phyloP scores from a whole-genome alignment of 805 yeast species.

The Candida arabinofermentans region DNA sequence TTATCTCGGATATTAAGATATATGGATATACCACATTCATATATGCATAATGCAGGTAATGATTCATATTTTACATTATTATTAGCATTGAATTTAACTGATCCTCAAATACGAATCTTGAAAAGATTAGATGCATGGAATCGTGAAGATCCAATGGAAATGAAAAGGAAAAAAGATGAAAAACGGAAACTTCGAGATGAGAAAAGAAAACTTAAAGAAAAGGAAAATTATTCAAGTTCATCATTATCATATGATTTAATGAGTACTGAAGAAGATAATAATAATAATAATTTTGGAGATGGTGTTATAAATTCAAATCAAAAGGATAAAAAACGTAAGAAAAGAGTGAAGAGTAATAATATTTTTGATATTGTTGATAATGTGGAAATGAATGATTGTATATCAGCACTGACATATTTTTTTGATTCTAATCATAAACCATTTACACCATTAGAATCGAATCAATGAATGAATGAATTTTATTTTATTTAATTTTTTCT shows the following conservation, averaged over 20 bases:
- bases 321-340: constrained; percentile 1
- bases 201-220: neutral
- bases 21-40: constrained; percentile 51
- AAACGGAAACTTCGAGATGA: neutral
- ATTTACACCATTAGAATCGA: neutral
- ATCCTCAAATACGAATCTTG: constrained; percentile 36
- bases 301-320: neutral
- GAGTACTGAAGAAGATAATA: constrained; percentile 1
- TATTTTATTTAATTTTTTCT: constrained; percentile 31
- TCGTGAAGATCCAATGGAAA: neutral
- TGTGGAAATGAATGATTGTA: neutral
- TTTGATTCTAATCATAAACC: constrained; percentile 6
- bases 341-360: neutral
- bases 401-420: constrained; percentile 1
- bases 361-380: constrained; percentile 6
- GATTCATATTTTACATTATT: constrained; percentile 62
- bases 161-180: constrained; percentile 1
- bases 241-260: neutral
- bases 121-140: constrained; percentile 15
- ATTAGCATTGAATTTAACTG: constrained; percentile 47
- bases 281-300: no score
- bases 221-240: neutral
- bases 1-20: constrained; percentile 43
- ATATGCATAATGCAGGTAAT: constrained; percentile 67
- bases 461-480: neutral